Conservation (phyloP, 176 grass and related monocot genomes). For the Triticum turgidum region DNA sequence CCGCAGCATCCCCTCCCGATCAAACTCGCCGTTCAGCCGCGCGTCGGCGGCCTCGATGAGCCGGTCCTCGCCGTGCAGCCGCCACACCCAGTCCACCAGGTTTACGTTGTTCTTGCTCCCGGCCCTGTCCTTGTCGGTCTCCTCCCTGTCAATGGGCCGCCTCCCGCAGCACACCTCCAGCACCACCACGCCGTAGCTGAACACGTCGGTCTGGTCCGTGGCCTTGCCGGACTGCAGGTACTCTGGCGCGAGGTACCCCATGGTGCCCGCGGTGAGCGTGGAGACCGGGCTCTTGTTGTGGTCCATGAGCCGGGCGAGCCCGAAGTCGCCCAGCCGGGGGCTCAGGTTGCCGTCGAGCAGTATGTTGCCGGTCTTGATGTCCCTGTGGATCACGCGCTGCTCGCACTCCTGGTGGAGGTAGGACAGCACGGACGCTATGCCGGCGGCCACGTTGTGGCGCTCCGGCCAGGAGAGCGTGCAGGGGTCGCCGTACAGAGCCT, state of each 20-base stretch:
- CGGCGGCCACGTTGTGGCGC: conserved; percentile 58
- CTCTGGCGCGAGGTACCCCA: conserved; percentile 94
- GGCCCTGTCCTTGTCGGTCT: conserved; percentile 44
- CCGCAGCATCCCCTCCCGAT: conserved; percentile 63
- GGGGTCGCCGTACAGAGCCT: conserved; percentile 62
- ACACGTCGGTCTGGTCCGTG: conserved; percentile 86
- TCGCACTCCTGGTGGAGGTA: conserved; percentile 95
- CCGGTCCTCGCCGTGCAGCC: conserved; percentile 64
- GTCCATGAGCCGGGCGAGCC: conserved; percentile 78
- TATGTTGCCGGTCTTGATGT: conserved; percentile 92
- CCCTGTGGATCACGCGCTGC: conserved; percentile 81
- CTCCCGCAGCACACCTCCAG: conserved; percentile 87
- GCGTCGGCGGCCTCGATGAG: conserved; percentile 70
- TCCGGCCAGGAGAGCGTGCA: conserved; percentile 61
- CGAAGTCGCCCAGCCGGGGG: conserved; percentile 84
- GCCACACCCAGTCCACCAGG: conserved; percentile 92
- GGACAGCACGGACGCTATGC: conserved; percentile 68
- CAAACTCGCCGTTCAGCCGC: conserved; percentile 54
- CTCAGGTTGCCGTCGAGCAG: conserved; percentile 71
- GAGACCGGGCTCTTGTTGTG: conserved; percentile 86
- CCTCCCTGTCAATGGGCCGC: conserved; percentile 76
- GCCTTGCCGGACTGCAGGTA: conserved; percentile 95
- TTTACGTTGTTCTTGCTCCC: conserved; percentile 59
- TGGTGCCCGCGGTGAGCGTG: conserved; percentile 85
- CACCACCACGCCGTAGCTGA: conserved; percentile 87